Evolutionary conservation across 2,329 filamentous ascomycete species (phyloP).

Genomic region (Neoascochyta sp.): DNA sequence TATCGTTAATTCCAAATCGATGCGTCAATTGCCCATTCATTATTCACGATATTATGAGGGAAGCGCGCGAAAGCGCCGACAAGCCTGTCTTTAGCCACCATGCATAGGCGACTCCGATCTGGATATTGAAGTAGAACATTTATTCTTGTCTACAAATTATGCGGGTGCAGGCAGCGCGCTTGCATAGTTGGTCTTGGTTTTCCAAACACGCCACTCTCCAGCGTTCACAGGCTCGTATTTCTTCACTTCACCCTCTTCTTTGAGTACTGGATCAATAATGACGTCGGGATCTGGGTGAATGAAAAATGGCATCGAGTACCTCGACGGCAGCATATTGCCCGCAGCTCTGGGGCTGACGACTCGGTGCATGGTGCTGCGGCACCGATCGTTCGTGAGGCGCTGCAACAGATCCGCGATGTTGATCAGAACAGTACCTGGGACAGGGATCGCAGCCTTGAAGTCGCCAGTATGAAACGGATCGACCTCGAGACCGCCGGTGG

Average conservation of each 20-base stretch:
- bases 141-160: too few species aligned
- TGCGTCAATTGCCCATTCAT: too few species aligned
- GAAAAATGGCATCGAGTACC: slow-evolving; percentile 42
- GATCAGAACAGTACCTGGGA: slow-evolving; percentile 22
- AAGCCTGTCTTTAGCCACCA: too few species aligned
- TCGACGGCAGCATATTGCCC: slow-evolving; percentile 24
- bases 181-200: slow-evolving; percentile 29
- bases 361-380: slow-evolving; percentile 38
- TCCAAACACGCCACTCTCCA: slow-evolving; percentile 34
- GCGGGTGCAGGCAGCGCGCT: slow-evolving; percentile 3
- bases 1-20: too few species aligned
- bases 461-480: slow-evolving; percentile 23
- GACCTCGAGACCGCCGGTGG: slow-evolving; percentile 38
- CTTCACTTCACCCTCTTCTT: slow-evolving; percentile 30
- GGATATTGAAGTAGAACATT: too few species aligned
- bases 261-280: slow-evolving; percentile 34
- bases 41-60: too few species aligned
- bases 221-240: slow-evolving; percentile 39
- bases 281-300: slow-evolving; percentile 36
- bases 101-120: too few species aligned
- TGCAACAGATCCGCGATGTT: slow-evolving; percentile 26
- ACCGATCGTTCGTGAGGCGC: slow-evolving; percentile 25
- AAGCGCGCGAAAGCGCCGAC: too few species aligned
- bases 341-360: slow-evolving; percentile 32
- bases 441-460: slow-evolving; percentile 22